Evolutionary conservation across 306 rosid genomes (phyloP), one percentile per base, ranked within the genome.

Genomic region (Cotoneaster glaucophyllus): DNA sequence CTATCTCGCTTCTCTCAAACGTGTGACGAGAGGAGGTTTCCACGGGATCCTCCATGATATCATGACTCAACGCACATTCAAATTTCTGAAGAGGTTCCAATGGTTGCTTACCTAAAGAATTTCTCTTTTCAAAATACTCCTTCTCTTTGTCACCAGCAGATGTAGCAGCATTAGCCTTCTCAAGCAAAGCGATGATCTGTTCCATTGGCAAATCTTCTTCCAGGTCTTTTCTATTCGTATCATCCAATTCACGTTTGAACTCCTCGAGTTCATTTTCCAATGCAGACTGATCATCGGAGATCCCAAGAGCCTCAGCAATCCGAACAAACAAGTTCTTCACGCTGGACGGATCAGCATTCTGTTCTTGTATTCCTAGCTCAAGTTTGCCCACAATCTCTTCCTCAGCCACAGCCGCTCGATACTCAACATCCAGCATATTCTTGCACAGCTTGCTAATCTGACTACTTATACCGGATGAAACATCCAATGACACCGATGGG

Each of bases 21-120:
- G 93, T 91, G 70, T 67, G 83, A 52, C 87, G 84, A 29, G 92
- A 73, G 17, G 93, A 83, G 74, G 88, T 83, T 71, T 91, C 97
- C 78, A 91, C 92, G 6, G 96, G 96, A n/a, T 91, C 93, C 72
- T 78, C 86, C 97, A 91, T 91, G 69, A 91, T 82, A 53, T 84
- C 88, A 7, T 5, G 71, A 41, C 86, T 75, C 70, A 89, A 78
- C 21, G 89, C 84, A 39, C 92, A 91, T 53, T 74, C 57, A 86
- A 91, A 91, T 3, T 87, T 82, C 28, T 72, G 80, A 8, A 87
- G 80, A 44, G 92, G 89, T 59, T 34, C 72, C 77, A 87, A 70
- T 0, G 81, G 82, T 74, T 74, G 84, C 65, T 77, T 79, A 25
- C 97, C 92, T 73, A 89, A 77, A 54, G 89, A 86, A 63, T 76